Percentiles rank a stretch among this genome's conserved stretches.
These are phyloP conservation scores for Achlya hypogyna DNA, from an alignment of 352 stramenopile species.

Conservation along the genomic window DNA sequence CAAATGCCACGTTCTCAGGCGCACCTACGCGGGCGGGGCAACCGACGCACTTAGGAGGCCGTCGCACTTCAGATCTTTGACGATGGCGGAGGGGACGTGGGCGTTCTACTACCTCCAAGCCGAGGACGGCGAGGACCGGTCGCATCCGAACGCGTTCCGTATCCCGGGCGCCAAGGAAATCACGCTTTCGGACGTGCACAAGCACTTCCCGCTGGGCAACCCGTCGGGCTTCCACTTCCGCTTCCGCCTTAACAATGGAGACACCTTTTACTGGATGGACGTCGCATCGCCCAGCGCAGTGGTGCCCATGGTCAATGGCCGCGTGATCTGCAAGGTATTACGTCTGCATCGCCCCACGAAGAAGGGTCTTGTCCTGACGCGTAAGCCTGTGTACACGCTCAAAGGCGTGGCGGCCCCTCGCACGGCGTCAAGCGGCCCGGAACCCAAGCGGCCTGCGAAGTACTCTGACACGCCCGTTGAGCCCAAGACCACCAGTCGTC, in stretches of 20 bases:
- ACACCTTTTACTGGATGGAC: slow-evolving; percentile 78
- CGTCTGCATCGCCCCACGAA: slow-evolving; percentile 49
- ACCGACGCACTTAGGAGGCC: not conserved
- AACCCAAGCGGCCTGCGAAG: slow-evolving; percentile 33
- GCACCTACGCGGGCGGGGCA: no score
- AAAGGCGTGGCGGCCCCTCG: not conserved
- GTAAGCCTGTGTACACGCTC: slow-evolving; percentile 54
- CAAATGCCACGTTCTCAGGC: no score
- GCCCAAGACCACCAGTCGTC: slow-evolving; percentile 22
- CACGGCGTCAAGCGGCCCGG: not conserved
- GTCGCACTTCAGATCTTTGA: slow-evolving; percentile 2
- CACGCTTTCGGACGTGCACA: slow-evolving; percentile 60
- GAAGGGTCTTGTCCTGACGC: slow-evolving; percentile 54
- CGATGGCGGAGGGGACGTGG: slow-evolving; percentile 35
- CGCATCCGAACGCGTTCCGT: slow-evolving; percentile 74
- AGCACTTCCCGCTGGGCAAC: slow-evolving; percentile 45
- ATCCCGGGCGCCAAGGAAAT: slow-evolving; percentile 41
- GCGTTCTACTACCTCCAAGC: slow-evolving; percentile 85
- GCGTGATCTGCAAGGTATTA: slow-evolving; percentile 78
- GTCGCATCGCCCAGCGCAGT: slow-evolving; percentile 42
- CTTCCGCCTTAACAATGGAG: slow-evolving; percentile 68
- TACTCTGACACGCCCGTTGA: slow-evolving; percentile 42
- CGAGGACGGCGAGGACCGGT: slow-evolving; percentile 74
- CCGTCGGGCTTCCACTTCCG: slow-evolving; percentile 62
- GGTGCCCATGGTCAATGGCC: slow-evolving; percentile 62